phyloP scores from a whole-genome alignment of 306 rosid genomes.

The Sicyos edulis region DNA sequence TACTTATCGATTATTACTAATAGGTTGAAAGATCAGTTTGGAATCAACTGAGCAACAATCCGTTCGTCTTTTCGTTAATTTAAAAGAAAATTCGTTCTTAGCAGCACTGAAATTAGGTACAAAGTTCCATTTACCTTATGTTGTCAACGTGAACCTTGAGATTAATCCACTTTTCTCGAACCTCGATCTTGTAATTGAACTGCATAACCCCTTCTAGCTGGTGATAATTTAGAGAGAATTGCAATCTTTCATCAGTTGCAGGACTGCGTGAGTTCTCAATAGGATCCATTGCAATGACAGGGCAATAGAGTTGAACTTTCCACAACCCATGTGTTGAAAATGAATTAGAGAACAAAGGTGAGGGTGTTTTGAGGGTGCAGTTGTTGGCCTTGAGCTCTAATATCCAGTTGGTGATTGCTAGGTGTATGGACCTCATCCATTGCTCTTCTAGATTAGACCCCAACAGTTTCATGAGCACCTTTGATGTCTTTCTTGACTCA shows the following conservation, averaged over 20 bases:
- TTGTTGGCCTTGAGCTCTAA: conserved; percentile 46
- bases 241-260: conserved; percentile 61
- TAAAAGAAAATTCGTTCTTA: conserved; percentile 1
- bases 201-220: conserved; percentile 91
- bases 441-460: conserved; percentile 79
- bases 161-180: conserved; percentile 62
- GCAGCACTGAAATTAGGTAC: not conserved
- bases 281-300: conserved; percentile 61
- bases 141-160: conserved; percentile 64
- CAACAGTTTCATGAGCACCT: conserved; percentile 52
- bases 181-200: conserved; percentile 52
- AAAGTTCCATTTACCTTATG: conserved; percentile 51
- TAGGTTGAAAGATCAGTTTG: conserved; percentile 6
- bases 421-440: conserved; percentile 88
- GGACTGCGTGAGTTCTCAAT: conserved; percentile 40
- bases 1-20: not conserved
- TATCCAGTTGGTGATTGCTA: conserved; percentile 80
- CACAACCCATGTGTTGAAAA: conserved; percentile 57
- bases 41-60: not conserved
- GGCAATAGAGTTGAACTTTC: conserved; percentile 85
- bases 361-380: conserved; percentile 45
- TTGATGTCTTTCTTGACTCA: conserved; percentile 44
- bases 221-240: conserved; percentile 67
- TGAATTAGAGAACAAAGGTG: conserved; percentile 64
- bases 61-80: not conserved